Conservation (phyloP, 768 basidiomycete genomes). For the Xerocomus potaroensis region DNA sequence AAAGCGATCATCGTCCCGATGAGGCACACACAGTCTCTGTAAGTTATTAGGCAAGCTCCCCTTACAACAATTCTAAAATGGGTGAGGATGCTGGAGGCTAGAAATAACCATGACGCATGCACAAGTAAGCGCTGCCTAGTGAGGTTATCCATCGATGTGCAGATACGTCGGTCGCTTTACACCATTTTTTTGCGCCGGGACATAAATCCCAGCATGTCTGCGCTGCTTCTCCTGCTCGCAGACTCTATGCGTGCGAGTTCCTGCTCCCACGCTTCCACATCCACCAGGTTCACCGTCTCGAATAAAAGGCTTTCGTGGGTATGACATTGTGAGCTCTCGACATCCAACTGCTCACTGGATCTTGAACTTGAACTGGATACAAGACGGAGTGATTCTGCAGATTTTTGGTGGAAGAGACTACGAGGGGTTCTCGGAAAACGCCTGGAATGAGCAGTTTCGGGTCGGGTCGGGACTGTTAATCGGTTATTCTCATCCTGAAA, state of each 20-base stretch:
- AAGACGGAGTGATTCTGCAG: conserved; percentile 25
- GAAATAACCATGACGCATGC: conserved; percentile 10
- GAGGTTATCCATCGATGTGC: conserved; percentile 22
- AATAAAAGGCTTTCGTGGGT: conserved; percentile 16
- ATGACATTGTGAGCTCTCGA: conserved; percentile 18
- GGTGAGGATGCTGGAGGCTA: conserved; percentile 3
- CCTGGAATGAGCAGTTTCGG: conserved; percentile 27
- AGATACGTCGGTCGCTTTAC: conserved; percentile 22
- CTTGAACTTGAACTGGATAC: conserved; percentile 32
- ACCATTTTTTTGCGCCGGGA: conserved; percentile 27
- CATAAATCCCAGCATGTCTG: conserved; percentile 33
- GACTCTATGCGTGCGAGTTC: conserved; percentile 70
- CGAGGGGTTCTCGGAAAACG: conserved; percentile 13
- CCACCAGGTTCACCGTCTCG: conserved; percentile 30
- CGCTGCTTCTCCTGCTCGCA: conserved; percentile 46
- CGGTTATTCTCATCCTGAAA: conserved; percentile 14
- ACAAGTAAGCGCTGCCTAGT: background rate
- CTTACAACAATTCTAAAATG: conserved; percentile 8
- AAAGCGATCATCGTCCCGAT: conserved; percentile 9
- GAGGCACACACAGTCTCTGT: conserved; percentile 4
- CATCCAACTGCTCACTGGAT: conserved; percentile 44
- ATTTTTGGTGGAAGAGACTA: conserved; percentile 20
- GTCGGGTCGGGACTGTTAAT: conserved; percentile 16
- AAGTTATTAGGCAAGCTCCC: conserved; percentile 7
- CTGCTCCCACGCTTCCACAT: conserved; percentile 71